Evolutionary conservation across 2,329 filamentous ascomycete species (phyloP).

Genomic region (Talaromyces rugulosus): DNA sequence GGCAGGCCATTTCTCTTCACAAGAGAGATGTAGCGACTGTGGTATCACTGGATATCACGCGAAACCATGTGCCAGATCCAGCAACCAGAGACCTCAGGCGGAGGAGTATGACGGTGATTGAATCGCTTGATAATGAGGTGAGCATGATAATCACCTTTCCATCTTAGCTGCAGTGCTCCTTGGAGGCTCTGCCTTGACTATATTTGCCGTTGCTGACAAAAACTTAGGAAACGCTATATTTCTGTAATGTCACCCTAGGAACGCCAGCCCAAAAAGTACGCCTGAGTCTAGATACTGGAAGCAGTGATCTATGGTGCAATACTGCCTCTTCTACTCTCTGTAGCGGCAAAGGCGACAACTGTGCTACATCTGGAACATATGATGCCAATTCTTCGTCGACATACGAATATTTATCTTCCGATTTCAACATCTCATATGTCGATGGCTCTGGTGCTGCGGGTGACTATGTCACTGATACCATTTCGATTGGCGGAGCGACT

Average conservation of each 20-base stretch:
- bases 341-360: slow-evolving; percentile 34
- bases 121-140: slow-evolving; percentile 53
- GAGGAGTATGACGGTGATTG: slow-evolving; percentile 27
- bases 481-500: slow-evolving; percentile 51
- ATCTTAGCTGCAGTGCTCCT: neutral
- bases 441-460: slow-evolving; percentile 74
- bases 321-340: slow-evolving; percentile 48
- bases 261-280: slow-evolving; percentile 54
- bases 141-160: neutral
- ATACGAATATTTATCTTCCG: slow-evolving; percentile 66
- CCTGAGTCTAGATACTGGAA: slow-evolving; percentile 60
- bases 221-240: slow-evolving; percentile 52
- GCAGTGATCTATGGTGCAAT: slow-evolving; percentile 61
- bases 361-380: slow-evolving; percentile 49
- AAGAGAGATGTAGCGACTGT: slow-evolving; percentile 15
- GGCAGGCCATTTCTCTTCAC: slow-evolving; percentile 12
- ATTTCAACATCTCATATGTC: slow-evolving; percentile 85
- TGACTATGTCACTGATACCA: slow-evolving; percentile 73
- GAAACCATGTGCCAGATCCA: slow-evolving; percentile 13
- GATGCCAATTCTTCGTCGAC: slow-evolving; percentile 63
- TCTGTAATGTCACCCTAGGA: slow-evolving; percentile 54
- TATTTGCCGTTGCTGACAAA: neutral
- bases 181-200: too few relatives aligned
- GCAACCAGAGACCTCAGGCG: slow-evolving; percentile 14
- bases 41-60: slow-evolving; percentile 12